phyloP scores from a whole-genome alignment of 179 eudicot genomes.

The Carnegiea gigantea region DNA sequence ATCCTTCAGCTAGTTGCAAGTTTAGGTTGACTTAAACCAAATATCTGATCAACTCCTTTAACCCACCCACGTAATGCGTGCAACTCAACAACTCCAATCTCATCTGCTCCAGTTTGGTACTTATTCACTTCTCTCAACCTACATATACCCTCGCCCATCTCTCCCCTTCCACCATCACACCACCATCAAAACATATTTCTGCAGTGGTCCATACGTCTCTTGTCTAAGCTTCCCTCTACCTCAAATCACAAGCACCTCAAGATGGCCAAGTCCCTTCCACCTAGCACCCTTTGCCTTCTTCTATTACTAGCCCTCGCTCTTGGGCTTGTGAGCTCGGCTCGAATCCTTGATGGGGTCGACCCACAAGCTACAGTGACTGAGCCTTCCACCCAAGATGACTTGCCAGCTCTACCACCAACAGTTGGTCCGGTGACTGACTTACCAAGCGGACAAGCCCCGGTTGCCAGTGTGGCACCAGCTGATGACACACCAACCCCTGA shows the following conservation, averaged over 20 bases:
- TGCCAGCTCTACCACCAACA: slow-evolving; percentile 30
- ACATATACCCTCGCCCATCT: slow-evolving; percentile 21
- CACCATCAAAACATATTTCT: slow-evolving; percentile 6
- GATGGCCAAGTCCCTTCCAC: slow-evolving; percentile 28
- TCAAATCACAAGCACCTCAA: background rate
- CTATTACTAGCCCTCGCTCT: slow-evolving; percentile 29
- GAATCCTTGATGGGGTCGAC: slow-evolving; percentile 33
- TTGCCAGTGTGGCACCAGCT: background rate
- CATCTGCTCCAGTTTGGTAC: slow-evolving; percentile 29
- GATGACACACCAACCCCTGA: background rate
- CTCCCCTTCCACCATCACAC: background rate
- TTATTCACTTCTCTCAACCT: background rate
- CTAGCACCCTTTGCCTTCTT: slow-evolving; percentile 26
- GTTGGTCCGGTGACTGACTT: slow-evolving; percentile 25
- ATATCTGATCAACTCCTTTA: background rate
- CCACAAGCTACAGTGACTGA: slow-evolving; percentile 28
- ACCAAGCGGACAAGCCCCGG: slow-evolving; percentile 46
- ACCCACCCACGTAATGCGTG: background rate
- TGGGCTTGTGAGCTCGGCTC: slow-evolving; percentile 27
- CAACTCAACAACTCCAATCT: slow-evolving; percentile 13
- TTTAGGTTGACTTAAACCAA: slow-evolving; percentile 36
- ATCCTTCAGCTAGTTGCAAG: background rate
- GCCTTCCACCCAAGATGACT: slow-evolving; percentile 5
- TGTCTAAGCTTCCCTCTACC: background rate
- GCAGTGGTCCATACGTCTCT: background rate